These are phyloP conservation scores for Yamadazyma philogaea DNA, from an alignment of 805 yeast species.

Conservation along the genomic window DNA sequence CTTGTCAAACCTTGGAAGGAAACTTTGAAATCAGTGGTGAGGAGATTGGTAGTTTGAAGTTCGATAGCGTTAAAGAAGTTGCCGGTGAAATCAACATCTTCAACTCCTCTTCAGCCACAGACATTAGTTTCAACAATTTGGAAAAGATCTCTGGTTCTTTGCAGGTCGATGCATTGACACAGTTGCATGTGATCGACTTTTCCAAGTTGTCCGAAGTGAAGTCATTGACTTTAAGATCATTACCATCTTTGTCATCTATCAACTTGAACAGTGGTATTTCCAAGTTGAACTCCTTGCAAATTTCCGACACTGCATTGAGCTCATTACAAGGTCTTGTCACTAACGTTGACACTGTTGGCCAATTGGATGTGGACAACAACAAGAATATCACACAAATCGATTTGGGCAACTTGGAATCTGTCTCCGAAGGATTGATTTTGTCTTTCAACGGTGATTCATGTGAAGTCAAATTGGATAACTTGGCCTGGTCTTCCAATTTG, in stretches of 20 bases:
- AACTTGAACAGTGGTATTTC: conserved; percentile 37
- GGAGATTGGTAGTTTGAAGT: conserved; percentile 27
- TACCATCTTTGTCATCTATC: conserved; percentile 40
- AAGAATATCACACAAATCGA: conserved; percentile 39
- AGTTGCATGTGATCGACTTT: conserved; percentile 36
- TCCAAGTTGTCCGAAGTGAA: conserved; percentile 27
- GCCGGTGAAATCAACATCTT: conserved; percentile 31
- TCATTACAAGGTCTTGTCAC: conserved; percentile 32
- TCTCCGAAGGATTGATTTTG: conserved; percentile 33
- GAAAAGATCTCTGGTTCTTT: conserved; percentile 35
- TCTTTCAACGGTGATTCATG: conserved; percentile 41
- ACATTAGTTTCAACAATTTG: conserved; percentile 29
- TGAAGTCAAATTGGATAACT: conserved; percentile 30
- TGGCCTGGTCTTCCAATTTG: conserved; percentile 42
- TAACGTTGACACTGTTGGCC: conserved; percentile 29
- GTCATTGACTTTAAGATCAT: conserved; percentile 34
- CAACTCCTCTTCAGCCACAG: conserved; percentile 39
- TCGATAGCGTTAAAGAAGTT: conserved; percentile 26
- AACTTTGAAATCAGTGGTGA: conserved; percentile 36
- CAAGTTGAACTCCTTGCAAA: conserved; percentile 29
- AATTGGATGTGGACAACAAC: conserved; percentile 42
- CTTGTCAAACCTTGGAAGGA: conserved; percentile 44
- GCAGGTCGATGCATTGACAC: conserved; percentile 35
- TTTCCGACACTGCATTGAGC: conserved; percentile 42
- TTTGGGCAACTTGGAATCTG: conserved; percentile 30